Conservation (phyloP, 495 filamentous ascomycete species). For the Cercophora sp. region DNA sequence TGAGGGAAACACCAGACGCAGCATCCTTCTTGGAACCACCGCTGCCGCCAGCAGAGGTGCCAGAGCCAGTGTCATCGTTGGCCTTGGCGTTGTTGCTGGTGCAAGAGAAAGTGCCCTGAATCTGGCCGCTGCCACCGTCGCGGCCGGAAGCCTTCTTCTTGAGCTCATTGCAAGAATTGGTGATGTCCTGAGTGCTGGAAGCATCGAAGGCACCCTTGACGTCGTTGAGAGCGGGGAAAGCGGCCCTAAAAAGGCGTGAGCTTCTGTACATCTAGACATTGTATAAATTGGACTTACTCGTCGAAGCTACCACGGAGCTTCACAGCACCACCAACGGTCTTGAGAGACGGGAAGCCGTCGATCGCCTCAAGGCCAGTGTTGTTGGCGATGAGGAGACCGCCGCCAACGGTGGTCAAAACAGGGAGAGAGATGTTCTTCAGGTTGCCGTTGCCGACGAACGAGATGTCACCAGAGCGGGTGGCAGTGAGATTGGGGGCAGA, state of each 20-base stretch:
- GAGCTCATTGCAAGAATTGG: constrained; percentile 44
- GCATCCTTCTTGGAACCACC: constrained; percentile 25
- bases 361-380: constrained; percentile 69
- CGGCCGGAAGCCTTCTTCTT: constrained; percentile 31
- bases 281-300: constrained; percentile 69
- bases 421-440: constrained; percentile 77
- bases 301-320: constrained; percentile 84
- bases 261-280: no score
- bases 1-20: constrained; percentile 30
- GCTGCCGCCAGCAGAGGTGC: constrained; percentile 18
- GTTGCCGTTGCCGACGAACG: constrained; percentile 72
- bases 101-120: constrained; percentile 63
- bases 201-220: constrained; percentile 87
- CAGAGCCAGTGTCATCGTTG: constrained; percentile 37
- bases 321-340: constrained; percentile 75
- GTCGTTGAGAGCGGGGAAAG: constrained; percentile 63
- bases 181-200: constrained; percentile 65
- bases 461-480: constrained; percentile 62
- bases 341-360: constrained; percentile 60
- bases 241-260: constrained; percentile 60
- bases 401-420: constrained; percentile 61
- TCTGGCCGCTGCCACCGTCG: constrained; percentile 39
- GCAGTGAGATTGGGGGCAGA: constrained; percentile 74
- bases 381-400: constrained; percentile 79
- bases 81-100: constrained; percentile 39